Evolutionary conservation across 139 green algal genomes (phyloP), one percentile per base, ranked within the genome.

Genomic region (Volvox reticuliferus): DNA sequence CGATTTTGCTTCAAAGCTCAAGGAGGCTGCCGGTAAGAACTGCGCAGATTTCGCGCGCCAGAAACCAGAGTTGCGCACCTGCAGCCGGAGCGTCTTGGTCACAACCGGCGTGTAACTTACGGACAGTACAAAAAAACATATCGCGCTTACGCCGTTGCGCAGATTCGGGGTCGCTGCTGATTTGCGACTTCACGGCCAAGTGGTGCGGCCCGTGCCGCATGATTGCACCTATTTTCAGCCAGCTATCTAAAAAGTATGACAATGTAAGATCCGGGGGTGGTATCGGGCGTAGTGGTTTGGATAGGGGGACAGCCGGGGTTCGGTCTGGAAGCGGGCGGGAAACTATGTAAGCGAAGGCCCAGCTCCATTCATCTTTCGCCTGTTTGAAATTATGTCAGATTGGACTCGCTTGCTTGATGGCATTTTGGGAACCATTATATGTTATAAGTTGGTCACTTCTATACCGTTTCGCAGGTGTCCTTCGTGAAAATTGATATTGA

Each of bases 401-500:
- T n/a, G n/a, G n/a, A n/a, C n/a, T n/a, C n/a, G n/a, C n/a, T n/a
- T n/a, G n/a, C n/a, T n/a, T n/a, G n/a, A n/a, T n/a, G n/a, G n/a
- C n/a, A n/a, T n/a, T n/a, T n/a, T n/a, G n/a, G n/a, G n/a, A n/a
- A n/a, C n/a, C n/a, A n/a, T n/a, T n/a, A n/a, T n/a, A n/a, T n/a
- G n/a, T n/a, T n/a, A n/a, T n/a, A n/a, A n/a, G n/a, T 55, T 55
- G 9, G 44, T 55, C 9, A 9, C 44, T 9, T 5, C 5, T 55
- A 55, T 55, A 21, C 50, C 50, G 50, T 37, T 37, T 37, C 12
- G n/a, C 87, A 94, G 71, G 93, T 96, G 16, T 89, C 76, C 20
- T 98, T 98, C 30, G 87, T 94, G 32, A 98, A 97, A 85, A 85
- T 98, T 0, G 96, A 98, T 87, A 98, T 98, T 22, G 96, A 98